Conservation (phyloP, 441 rosid species). For the Codiaeum variegatum region DNA sequence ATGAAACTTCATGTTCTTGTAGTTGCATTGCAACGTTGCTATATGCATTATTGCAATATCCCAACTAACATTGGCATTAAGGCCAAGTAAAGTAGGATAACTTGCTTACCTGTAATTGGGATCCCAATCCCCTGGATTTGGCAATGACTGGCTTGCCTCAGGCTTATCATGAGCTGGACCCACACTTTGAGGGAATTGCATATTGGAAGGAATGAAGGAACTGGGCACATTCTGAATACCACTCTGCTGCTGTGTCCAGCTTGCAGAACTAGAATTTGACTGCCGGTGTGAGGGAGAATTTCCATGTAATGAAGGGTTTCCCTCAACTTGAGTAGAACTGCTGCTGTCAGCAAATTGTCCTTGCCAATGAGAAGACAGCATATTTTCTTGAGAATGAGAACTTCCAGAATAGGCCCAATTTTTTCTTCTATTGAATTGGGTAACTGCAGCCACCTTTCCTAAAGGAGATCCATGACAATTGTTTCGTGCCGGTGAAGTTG, state of each 20-base stretch:
- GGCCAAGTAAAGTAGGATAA: too few relatives aligned
- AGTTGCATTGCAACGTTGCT: too few relatives aligned
- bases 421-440: conserved; percentile 86
- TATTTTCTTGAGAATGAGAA: conserved; percentile 66
- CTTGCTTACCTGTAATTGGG: conserved; percentile 84
- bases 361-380: conserved; percentile 59
- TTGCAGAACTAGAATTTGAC: conserved; percentile 43
- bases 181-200: conserved; percentile 39
- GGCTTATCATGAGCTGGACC: conserved; percentile 52
- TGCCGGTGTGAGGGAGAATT: conserved; percentile 55
- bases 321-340: conserved; percentile 52
- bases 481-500: conserved; percentile 91
- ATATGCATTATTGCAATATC: too few relatives aligned
- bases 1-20: neutral
- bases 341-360: conserved; percentile 58
- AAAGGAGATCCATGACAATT: conserved; percentile 92
- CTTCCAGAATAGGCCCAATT: conserved; percentile 76
- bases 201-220: conserved; percentile 39
- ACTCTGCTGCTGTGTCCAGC: conserved; percentile 62
- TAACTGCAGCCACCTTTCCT: conserved; percentile 75
- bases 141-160: conserved; percentile 53
- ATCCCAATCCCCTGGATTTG: conserved; percentile 99
- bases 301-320: conserved; percentile 44
- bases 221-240: conserved; percentile 48
- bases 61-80: too few relatives aligned